Evolutionary conservation across 2,329 filamentous ascomycete species (phyloP).

Genomic region (Fusarium subtropicale): DNA sequence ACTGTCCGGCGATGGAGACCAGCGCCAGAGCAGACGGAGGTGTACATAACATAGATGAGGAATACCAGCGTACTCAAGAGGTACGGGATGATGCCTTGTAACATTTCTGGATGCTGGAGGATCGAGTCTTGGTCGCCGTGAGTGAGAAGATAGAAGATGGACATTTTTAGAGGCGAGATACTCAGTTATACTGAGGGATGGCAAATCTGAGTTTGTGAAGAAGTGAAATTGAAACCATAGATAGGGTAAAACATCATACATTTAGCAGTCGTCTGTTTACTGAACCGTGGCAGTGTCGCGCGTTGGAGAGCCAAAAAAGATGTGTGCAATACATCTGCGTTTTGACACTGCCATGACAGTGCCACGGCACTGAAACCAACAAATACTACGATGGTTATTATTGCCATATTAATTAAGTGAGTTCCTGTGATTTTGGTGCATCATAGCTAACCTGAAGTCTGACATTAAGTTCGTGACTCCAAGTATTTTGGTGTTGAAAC

Average conservation of each 20-base stretch:
- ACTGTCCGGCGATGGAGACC: not conserved
- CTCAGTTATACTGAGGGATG: not conserved
- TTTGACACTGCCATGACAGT: conserved; percentile 3
- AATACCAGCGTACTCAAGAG: not conserved
- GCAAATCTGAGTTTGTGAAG: not conserved
- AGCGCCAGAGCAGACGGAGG: not conserved
- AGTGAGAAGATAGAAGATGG: not conserved
- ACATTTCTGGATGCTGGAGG: not conserved
- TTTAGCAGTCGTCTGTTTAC: not conserved
- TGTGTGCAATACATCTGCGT: not conserved
- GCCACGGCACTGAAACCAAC: not conserved
- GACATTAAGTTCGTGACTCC: not conserved
- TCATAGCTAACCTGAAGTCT: not conserved
- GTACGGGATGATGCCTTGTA: not conserved
- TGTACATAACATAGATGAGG: not conserved
- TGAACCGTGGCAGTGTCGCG: not conserved
- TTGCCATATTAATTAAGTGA: not conserved
- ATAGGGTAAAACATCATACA: too few species aligned
- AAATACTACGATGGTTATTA: not conserved
- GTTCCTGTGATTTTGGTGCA: not conserved
- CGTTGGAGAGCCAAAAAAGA: not conserved
- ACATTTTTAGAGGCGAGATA: not conserved
- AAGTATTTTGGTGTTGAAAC: not conserved
- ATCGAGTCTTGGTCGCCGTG: not conserved
- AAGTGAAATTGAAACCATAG: not conserved